Base-by-base conservation (phyloP, 805 yeast species). In the Starmera caribaea region DNA sequence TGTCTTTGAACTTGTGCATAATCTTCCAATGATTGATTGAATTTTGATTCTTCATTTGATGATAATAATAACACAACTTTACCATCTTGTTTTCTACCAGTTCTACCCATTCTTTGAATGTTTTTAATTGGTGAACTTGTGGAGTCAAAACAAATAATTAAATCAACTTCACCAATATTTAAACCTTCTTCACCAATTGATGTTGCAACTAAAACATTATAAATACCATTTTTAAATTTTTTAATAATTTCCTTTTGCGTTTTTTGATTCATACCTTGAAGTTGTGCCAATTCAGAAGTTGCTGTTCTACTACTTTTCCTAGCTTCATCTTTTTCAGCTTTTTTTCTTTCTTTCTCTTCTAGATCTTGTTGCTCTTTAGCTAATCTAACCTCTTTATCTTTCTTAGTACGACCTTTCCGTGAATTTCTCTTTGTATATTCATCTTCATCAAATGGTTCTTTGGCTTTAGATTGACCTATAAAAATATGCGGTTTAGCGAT, bases 151-250 rank as follows among this genome's bases (percentile, higher is more conserved):
- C 96, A 89, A 8, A 92, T 71, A 48, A 92, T 90, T 50, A 92
- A 57, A 59, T 92, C 98, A 39, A 92, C 99, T 57, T 94, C 97
- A 28, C 98, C 98, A 48, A 92, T 94, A 66, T 92, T 98, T 47
- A 92, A 69, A 35, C 99, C 99, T 66, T 92, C 99, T 58, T 92
- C 99, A 36, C 97, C 99, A 54, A 92, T 90, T 0, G 96, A 88
- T 0, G 99, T 92, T 5, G 97, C 96, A 6, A 92, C 96, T 16
- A 92, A 63, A 8, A 86, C 77, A 54, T 92, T 94, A 51, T 75
- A 74, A 1, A 60, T 67, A 8, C 95, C 96, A 0, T 59, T 52
- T 50, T 81, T 84, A 61, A 92, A 92, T 41, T 79, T 68, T 27
- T 71, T 71, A 26, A 92, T 80, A 10, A 86, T 71, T 41, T 79